phyloP scores from a whole-genome alignment of 192 early-diverging fungal species.

The Dissophora ornata region DNA sequence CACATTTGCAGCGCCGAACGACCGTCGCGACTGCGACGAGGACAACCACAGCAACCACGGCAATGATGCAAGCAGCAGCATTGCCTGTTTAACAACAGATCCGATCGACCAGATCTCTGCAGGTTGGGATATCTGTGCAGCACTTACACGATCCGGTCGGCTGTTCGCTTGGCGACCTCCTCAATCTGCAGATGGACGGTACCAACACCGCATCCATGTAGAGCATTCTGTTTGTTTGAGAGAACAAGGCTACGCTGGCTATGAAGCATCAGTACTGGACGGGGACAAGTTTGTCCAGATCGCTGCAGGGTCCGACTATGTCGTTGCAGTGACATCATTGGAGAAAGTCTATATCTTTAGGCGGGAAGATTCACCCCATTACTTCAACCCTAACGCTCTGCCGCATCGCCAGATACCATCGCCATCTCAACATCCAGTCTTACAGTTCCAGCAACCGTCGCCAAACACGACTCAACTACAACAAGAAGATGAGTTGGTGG shows the following conservation, averaged over 20 bases:
- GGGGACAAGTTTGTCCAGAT: constrained; percentile 35
- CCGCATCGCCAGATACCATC: neutral
- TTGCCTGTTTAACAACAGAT: neutral
- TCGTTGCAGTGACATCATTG: constrained; percentile 24
- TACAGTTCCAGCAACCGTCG: neutral
- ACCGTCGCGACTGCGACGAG: too few relatives aligned
- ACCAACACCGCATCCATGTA: constrained; percentile 30
- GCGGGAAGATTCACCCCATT: constrained; percentile 20
- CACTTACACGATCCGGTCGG: constrained; percentile 27
- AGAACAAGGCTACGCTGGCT: constrained; percentile 20
- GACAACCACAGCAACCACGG: too few relatives aligned
- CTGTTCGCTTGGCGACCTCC: constrained; percentile 41
- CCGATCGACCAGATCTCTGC: constrained; percentile 30
- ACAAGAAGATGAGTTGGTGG: constrained; percentile 6
- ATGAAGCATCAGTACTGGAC: constrained; percentile 9
- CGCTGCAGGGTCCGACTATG: constrained; percentile 35
- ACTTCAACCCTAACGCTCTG: constrained; percentile 1
- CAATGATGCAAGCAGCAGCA: too few relatives aligned
- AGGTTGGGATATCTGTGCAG: constrained; percentile 48
- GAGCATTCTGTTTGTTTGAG: constrained; percentile 12
- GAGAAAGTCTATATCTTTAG: constrained; percentile 45
- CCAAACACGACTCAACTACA: neutral
- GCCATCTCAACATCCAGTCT: too few relatives aligned
- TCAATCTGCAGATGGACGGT: constrained; percentile 22
- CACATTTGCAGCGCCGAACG: constrained; percentile 12